Percentiles rank a stretch among this genome's conserved stretches.
These are phyloP conservation scores for Xylaria arbuscula DNA, from an alignment of 2,329 filamentous ascomycete genomes.

Conservation along the genomic window DNA sequence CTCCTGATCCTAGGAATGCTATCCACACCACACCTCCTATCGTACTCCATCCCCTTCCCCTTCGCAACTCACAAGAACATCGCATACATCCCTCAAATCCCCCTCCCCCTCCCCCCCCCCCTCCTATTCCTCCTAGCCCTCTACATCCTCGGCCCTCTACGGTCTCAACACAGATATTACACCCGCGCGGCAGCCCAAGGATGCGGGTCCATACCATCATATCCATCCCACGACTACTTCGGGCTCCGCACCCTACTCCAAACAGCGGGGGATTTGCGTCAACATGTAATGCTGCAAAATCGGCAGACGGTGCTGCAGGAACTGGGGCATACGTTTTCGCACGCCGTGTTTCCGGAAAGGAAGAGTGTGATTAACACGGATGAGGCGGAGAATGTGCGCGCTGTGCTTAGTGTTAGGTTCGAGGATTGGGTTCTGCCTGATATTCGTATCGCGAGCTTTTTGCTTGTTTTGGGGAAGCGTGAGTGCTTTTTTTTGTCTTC, in stretches of 20 bases:
- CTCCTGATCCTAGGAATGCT: conserved; percentile 18
- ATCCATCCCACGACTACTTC: conserved; percentile 38
- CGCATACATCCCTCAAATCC: conserved; percentile 13
- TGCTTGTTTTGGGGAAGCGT: conserved; percentile 59
- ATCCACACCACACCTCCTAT: too few species aligned
- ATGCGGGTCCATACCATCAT: conserved; percentile 40
- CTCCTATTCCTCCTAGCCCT: conserved; percentile 29
- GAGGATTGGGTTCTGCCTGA: conserved; percentile 62
- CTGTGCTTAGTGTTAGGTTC: conserved; percentile 61
- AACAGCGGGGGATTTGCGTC: conserved; percentile 34
- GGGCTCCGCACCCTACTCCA: conserved; percentile 45
- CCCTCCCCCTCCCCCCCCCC: conserved; percentile 19
- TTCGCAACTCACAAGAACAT: too few species aligned
- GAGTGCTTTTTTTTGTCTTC: conserved; percentile 13
- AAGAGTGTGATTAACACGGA: conserved; percentile 40
- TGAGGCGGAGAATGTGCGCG: conserved; percentile 62
- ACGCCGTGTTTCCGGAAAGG: conserved; percentile 42
- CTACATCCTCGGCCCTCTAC: conserved; percentile 39
- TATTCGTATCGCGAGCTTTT: conserved; percentile 52
- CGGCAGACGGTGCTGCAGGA: conserved; percentile 29
- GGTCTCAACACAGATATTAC: conserved; percentile 39
- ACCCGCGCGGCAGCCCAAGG: conserved; percentile 34
- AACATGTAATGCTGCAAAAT: conserved; percentile 40
- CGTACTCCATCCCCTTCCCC: too few species aligned
- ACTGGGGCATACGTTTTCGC: conserved; percentile 43